Evolutionary conservation across 495 filamentous ascomycete species (phyloP).

Genomic region (Cladorrhinum samala): DNA sequence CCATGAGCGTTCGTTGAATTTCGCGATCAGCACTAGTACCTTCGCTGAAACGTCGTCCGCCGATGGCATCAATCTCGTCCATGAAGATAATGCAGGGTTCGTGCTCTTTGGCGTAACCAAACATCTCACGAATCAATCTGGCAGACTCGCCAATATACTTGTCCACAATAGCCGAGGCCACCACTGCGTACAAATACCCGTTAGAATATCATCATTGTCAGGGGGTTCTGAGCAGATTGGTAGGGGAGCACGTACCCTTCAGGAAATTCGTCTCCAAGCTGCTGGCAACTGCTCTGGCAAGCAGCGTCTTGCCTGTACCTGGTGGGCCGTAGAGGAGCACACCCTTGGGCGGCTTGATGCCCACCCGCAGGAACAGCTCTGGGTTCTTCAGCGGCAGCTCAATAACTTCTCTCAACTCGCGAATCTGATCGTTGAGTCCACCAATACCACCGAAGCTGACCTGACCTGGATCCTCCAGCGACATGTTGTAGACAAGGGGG

Average conservation of each 20-base stretch:
- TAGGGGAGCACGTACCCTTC: slow-evolving; percentile 58
- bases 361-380: slow-evolving; percentile 91
- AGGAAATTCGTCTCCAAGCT: slow-evolving; percentile 97
- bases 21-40: slow-evolving; percentile 97
- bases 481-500: slow-evolving; percentile 99
- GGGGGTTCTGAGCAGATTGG: too few relatives aligned
- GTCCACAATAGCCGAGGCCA: slow-evolving; percentile 99
- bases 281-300: slow-evolving; percentile 94
- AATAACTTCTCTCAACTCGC: slow-evolving; percentile 96
- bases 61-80: slow-evolving; percentile 99
- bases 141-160: slow-evolving; percentile 99
- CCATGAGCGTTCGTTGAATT: slow-evolving; percentile 98
- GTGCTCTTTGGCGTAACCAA: slow-evolving; percentile 98
- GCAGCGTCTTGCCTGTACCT: slow-evolving; percentile 93
- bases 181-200: slow-evolving; percentile 52
- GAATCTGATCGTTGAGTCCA: slow-evolving; percentile 97
- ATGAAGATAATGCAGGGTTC: slow-evolving; percentile 99
- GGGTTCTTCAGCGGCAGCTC: slow-evolving; percentile 98
- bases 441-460: slow-evolving; percentile 99
- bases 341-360: slow-evolving; percentile 98
- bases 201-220: not conserved
- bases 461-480: slow-evolving; percentile 93
- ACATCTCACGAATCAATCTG: slow-evolving; percentile 97
- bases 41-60: slow-evolving; percentile 94
- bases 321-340: slow-evolving; percentile 96